phyloP scores from a whole-genome alignment of 305 asterid species.

The Ilex paraguariensis region DNA sequence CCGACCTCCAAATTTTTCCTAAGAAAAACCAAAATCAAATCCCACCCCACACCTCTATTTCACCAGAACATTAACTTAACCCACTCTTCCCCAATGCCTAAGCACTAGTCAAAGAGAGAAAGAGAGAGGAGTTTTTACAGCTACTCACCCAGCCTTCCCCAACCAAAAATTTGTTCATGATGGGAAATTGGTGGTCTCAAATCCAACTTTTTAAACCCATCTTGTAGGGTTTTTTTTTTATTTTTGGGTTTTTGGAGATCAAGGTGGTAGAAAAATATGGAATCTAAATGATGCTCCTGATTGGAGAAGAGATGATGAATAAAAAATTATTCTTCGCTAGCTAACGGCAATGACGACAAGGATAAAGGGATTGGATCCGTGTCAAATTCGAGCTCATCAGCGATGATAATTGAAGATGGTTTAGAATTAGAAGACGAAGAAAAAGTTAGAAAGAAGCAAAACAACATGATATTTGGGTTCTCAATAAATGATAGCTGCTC shows the following conservation, averaged over 20 bases:
- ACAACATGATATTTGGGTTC: slow-evolving; percentile 62
- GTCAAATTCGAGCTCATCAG: slow-evolving; percentile 88
- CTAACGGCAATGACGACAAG: slow-evolving; percentile 39
- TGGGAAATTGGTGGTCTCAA: no score
- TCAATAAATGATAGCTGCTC: slow-evolving; percentile 33
- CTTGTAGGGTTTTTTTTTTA: neutral
- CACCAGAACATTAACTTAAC: no score
- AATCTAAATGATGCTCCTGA: slow-evolving; percentile 89
- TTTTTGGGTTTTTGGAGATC: neutral
- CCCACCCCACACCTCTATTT: no score
- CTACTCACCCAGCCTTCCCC: neutral
- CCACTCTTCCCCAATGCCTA: no score
- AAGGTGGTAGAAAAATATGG: slow-evolving; percentile 51
- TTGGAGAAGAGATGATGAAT: slow-evolving; percentile 30
- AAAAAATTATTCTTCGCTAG: slow-evolving; percentile 33
- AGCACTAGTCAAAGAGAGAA: no score
- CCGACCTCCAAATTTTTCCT: no score
- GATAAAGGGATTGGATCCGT: slow-evolving; percentile 71
- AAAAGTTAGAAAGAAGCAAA: slow-evolving; percentile 21
- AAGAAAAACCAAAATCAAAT: no score
- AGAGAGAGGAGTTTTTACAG: neutral
- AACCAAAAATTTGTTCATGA: neutral
- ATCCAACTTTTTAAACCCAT: slow-evolving; percentile 1
- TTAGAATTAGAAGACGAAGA: slow-evolving; percentile 51
- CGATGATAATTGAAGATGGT: slow-evolving; percentile 58